Evolutionary conservation across 1,284 basidiomycete genomes (phyloP), one percentile per base, ranked within the genome.

Genomic region (Leccinum subfulvum): DNA sequence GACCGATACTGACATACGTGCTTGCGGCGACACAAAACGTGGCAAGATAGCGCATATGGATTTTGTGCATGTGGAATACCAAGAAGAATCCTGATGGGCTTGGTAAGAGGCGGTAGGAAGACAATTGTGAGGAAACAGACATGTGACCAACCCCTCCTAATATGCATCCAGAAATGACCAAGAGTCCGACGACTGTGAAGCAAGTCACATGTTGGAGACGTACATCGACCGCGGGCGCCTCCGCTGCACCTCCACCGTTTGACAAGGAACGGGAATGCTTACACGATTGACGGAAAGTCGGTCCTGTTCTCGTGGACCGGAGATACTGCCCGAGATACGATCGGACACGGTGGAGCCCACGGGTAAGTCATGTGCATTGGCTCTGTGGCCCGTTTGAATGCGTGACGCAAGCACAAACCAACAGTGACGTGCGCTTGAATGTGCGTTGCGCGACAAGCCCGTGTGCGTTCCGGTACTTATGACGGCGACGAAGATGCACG

Each of bases 21-120:
- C 89, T 89, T 61, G 82, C 81, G 0, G 86, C 85, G 61, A 91
- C 84, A 66, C 84, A 89, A 72, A 91, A 91, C 1, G 83, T 84
- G 10, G 88, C 86, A 64, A 90, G 85, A 69, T 90, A 91, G 13
- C 84, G 81, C 8, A 81, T 80, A 51, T 83, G 82, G 30, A 65
- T 21, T 49, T 79, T 79, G 77, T 66, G 84, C 82, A 8, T 73
- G 66, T 1, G 68, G 21, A 3, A 67, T 56, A 30, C 44, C 58
- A 3, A 69, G 55, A 30, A 76, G 21, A 26, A 73, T 67, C 64
- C 69, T 76, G 39, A 13, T 37, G 13, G 13, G n/a, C 3, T 18
- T 26, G 8, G 11, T 69, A 23, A 69, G 64, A 58, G 37, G 18
- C 0, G 0, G 14, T 7, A 11, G 0, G 4, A 35, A 60, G 6